Evolutionary conservation across 768 basidiomycete species (phyloP).

Genomic region (Phaeotremella skinneri): DNA sequence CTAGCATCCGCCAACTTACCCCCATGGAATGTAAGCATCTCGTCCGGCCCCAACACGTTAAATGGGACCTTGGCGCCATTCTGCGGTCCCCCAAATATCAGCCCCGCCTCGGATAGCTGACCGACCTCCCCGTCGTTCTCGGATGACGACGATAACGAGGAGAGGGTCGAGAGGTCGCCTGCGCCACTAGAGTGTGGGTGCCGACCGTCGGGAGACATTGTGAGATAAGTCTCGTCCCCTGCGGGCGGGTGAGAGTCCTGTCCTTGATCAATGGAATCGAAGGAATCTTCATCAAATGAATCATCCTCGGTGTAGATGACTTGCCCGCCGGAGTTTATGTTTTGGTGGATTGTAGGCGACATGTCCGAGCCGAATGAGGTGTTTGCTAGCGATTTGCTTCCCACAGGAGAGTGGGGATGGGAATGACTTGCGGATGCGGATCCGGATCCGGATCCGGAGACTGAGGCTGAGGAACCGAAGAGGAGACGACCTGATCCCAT

Average conservation of each 20-base stretch:
- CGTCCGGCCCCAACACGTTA: slow-evolving; percentile 42
- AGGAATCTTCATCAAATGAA: slow-evolving; percentile 26
- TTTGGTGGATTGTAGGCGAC: slow-evolving; percentile 22
- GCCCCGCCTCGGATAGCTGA: slow-evolving; percentile 14
- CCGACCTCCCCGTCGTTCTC: slow-evolving; percentile 4
- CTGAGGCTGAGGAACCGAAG: not conserved
- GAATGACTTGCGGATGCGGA: slow-evolving; percentile 6
- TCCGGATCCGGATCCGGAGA: not conserved
- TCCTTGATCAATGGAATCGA: slow-evolving; percentile 3
- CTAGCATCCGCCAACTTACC: slow-evolving; percentile 44
- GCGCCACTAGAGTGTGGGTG: slow-evolving; percentile 6
- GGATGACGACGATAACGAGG: slow-evolving; percentile 4
- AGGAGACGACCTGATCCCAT: slow-evolving; percentile 11
- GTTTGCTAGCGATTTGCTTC: slow-evolving; percentile 31
- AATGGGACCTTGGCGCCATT: slow-evolving; percentile 20
- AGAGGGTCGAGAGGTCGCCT: not conserved
- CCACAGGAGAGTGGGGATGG: slow-evolving; percentile 1
- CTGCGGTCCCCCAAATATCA: slow-evolving; percentile 18
- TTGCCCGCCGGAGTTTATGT: slow-evolving; percentile 13
- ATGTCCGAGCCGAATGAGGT: slow-evolving; percentile 40
- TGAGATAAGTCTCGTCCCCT: slow-evolving; percentile 1
- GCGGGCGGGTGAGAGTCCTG: not conserved
- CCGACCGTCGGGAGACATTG: slow-evolving; percentile 11
- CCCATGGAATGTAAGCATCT: slow-evolving; percentile 49
- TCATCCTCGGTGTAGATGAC: slow-evolving; percentile 20